These are phyloP conservation scores for Aspergillus indologenus DNA, from an alignment of 495 filamentous ascomycete genomes.

Conservation along the genomic window DNA sequence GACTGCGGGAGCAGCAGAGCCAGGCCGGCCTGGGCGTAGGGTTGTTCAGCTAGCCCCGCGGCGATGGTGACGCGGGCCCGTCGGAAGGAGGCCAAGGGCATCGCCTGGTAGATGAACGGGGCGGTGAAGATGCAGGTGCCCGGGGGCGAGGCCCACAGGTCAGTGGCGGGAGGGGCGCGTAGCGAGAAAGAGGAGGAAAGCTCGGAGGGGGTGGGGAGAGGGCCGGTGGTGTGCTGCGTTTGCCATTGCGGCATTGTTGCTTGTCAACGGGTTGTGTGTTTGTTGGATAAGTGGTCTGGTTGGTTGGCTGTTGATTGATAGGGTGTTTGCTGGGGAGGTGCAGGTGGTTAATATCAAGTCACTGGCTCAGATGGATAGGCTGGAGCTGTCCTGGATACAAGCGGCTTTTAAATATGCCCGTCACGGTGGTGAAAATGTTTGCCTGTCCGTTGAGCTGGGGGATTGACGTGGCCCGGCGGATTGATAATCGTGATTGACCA, in stretches of 20 bases:
- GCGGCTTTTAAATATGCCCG: background rate
- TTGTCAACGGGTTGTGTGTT: no score
- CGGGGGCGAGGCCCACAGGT: background rate
- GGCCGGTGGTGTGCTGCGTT: background rate
- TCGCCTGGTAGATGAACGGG: background rate
- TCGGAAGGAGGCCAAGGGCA: background rate
- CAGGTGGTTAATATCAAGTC: no score
- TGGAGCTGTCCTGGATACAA: no score
- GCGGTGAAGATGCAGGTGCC: background rate
- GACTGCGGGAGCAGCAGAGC: background rate
- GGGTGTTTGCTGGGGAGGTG: background rate
- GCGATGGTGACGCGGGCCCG: background rate
- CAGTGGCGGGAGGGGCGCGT: background rate
- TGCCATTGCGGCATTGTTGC: background rate
- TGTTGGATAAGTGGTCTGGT: background rate
- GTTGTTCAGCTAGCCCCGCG: background rate
- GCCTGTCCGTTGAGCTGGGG: background rate
- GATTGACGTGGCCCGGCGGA: background rate
- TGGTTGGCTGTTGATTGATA: background rate
- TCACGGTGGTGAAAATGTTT: background rate
- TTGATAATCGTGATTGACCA: no score
- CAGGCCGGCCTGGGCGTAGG: background rate
- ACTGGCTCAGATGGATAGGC: no score
- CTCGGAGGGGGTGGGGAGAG: background rate
- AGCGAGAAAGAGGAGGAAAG: background rate